These are phyloP conservation scores for Knufia fluminis DNA, from an alignment of 2,329 filamentous ascomycete genomes.

Conservation along the genomic window DNA sequence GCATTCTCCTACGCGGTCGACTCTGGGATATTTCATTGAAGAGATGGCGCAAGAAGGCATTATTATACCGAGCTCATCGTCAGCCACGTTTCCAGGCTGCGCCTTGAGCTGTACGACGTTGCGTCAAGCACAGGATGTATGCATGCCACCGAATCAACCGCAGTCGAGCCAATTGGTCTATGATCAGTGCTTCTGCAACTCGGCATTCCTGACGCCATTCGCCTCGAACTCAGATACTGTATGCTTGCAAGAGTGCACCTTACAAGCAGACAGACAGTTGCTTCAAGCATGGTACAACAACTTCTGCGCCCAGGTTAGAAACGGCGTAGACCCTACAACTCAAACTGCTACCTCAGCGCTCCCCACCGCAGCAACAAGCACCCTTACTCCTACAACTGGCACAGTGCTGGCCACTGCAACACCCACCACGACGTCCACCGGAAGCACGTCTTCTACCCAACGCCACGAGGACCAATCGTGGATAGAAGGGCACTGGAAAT, in stretches of 20 bases:
- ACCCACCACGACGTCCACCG: slow-evolving; percentile 20
- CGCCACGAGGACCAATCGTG: slow-evolving; percentile 25
- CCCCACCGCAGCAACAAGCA: slow-evolving; percentile 16
- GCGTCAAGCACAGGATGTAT: slow-evolving; percentile 62
- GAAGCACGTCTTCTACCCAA: slow-evolving; percentile 1
- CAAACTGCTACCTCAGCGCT: slow-evolving; percentile 26
- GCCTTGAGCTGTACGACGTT: slow-evolving; percentile 51
- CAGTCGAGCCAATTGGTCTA: slow-evolving; percentile 46
- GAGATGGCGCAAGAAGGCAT: slow-evolving; percentile 7
- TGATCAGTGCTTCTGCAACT: slow-evolving; percentile 65
- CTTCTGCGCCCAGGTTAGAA: slow-evolving; percentile 49
- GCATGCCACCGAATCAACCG: slow-evolving; percentile 50
- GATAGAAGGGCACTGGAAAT: slow-evolving; percentile 63
- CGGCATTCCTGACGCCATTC: slow-evolving; percentile 50
- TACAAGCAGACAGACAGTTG: slow-evolving; percentile 42
- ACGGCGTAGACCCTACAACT: slow-evolving; percentile 27
- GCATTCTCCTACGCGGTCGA: background rate
- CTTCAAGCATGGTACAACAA: slow-evolving; percentile 63
- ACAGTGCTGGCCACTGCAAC: slow-evolving; percentile 20
- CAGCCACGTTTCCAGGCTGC: slow-evolving; percentile 51
- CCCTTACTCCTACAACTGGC: slow-evolving; percentile 17
- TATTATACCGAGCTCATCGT: slow-evolving; percentile 31
- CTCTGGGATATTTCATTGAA: background rate
- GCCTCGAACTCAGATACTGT: slow-evolving; percentile 48
- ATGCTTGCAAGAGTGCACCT: slow-evolving; percentile 53